Percentiles rank a stretch among this genome's conserved stretches.
phyloP scores from a whole-genome alignment of 192 early-diverging fungal genomes.

The Entomortierella beljakovae region DNA sequence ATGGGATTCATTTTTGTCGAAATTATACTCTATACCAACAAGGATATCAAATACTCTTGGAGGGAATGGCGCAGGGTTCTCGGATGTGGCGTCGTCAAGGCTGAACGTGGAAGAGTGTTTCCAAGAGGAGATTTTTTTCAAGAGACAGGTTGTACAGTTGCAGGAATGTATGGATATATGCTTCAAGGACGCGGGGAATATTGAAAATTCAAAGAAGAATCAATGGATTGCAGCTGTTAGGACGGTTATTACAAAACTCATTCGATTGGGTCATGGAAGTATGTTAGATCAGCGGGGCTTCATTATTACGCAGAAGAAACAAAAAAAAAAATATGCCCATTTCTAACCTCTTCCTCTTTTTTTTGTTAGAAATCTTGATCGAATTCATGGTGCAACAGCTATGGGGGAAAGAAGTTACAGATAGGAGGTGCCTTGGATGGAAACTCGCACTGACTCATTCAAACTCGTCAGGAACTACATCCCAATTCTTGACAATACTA shows the following conservation, averaged over 20 bases:
- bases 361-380: conserved; percentile 18
- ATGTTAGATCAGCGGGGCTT: neutral
- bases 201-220: too few species aligned
- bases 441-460: conserved; percentile 3
- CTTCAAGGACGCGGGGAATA: neutral
- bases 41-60: conserved; percentile 33
- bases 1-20: conserved; percentile 37
- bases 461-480: conserved; percentile 4
- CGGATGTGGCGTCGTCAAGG: neutral
- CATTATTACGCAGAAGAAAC: neutral
- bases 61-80: neutral
- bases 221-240: neutral
- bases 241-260: conserved; percentile 17
- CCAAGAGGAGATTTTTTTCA: conserved; percentile 23
- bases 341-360: neutral
- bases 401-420: conserved; percentile 6
- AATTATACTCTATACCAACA: conserved; percentile 39
- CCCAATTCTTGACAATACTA: conserved; percentile 10
- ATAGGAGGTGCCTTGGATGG: conserved; percentile 6
- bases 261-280: conserved; percentile 35
- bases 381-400: conserved; percentile 4
- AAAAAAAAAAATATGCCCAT: neutral
- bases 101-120: conserved; percentile 20
- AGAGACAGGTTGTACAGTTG: conserved; percentile 17
- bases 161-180: conserved; percentile 4